These are phyloP conservation scores for Exophiala xenobiotica DNA, from an alignment of 2,329 filamentous ascomycete species.

Conservation along the genomic window DNA sequence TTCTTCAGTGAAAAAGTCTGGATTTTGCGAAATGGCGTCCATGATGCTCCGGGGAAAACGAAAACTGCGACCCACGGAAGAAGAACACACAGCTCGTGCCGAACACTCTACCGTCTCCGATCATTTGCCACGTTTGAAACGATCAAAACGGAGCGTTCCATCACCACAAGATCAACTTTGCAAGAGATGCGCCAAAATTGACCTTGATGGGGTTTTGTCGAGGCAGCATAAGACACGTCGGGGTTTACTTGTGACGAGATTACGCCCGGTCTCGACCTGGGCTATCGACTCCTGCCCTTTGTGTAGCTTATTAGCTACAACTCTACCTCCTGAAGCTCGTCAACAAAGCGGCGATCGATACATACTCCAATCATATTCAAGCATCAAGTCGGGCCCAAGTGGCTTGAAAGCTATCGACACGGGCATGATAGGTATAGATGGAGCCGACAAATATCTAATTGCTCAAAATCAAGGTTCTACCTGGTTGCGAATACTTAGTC, in stretches of 20 bases:
- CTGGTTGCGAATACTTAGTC: background rate
- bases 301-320: background rate
- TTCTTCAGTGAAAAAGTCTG: no score
- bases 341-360: background rate
- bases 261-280: background rate
- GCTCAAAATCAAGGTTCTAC: background rate
- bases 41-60: no score
- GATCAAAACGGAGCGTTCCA: background rate
- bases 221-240: background rate
- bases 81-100: no score
- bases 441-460: background rate
- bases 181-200: background rate
- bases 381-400: background rate
- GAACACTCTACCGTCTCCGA: background rate
- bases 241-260: background rate
- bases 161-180: background rate
- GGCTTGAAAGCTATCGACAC: background rate
- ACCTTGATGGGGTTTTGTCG: background rate
- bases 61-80: no score
- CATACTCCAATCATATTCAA: background rate
- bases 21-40: no score
- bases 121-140: background rate
- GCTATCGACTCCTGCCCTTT: background rate
- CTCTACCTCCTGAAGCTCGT: background rate
- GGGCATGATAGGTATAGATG: background rate